Evolutionary conservation across 176 grass and related monocot species (phyloP).

Genomic region (Raddia distichophylla): DNA sequence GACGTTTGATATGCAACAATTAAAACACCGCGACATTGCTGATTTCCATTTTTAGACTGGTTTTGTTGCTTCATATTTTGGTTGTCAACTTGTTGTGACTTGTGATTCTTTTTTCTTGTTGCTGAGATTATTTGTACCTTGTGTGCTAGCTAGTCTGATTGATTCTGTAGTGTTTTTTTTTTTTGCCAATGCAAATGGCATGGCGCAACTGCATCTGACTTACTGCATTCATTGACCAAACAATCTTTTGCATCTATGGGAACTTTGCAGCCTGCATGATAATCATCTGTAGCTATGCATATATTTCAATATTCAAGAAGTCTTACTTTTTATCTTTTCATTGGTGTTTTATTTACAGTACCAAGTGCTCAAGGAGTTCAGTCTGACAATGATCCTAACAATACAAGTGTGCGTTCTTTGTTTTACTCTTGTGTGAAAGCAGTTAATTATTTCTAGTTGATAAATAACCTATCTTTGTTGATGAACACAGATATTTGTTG

Average conservation of each 20-base stretch:
- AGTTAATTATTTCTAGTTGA: conserved; percentile 3
- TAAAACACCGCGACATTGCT: background rate
- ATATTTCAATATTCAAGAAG: conserved; percentile 12
- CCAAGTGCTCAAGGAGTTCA: conserved; percentile 74
- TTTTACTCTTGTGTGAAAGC: conserved; percentile 47
- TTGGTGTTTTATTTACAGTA: conserved; percentile 79
- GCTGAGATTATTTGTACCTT: background rate
- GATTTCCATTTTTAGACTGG: background rate
- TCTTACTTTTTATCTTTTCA: conserved; percentile 52
- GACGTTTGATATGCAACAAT: background rate
- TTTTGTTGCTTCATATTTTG: background rate
- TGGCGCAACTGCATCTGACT: conserved; percentile 3
- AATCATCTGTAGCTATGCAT: too few relatives aligned
- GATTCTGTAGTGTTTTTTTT: background rate
- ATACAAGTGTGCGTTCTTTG: conserved; percentile 89
- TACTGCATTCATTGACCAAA: conserved; percentile 14
- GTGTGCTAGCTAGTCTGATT: background rate
- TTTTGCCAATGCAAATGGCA: conserved; percentile 15
- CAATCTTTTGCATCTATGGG: background rate
- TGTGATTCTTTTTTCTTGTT: conserved; percentile 29
- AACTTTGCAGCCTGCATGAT: too few relatives aligned
- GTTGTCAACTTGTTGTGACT: background rate
- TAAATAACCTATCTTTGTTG: conserved; percentile 16
- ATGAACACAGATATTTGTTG: conserved; percentile 73
- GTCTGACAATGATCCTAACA: conserved; percentile 97